Percentiles rank a stretch among this genome's conserved stretches.
phyloP scores from a whole-genome alignment of 192 early-diverging fungal species.

The Piromyces sp. region DNA sequence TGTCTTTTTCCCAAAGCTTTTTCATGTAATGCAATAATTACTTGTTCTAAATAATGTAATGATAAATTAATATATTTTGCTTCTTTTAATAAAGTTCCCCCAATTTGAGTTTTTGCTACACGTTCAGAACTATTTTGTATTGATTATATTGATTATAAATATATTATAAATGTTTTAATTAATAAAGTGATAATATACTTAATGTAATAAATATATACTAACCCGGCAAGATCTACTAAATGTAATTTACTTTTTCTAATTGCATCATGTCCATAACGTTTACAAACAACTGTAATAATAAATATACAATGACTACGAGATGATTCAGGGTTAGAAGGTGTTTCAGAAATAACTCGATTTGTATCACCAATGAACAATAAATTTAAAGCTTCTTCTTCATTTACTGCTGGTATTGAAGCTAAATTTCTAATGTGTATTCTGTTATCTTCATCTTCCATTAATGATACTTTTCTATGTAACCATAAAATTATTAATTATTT shows the following conservation, averaged over 20 bases:
- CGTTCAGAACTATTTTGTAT: constrained; percentile 27
- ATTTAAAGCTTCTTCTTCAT: constrained; percentile 40
- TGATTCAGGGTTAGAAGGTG: constrained; percentile 42
- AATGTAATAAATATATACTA: no score
- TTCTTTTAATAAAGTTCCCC: constrained; percentile 34
- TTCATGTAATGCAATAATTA: constrained; percentile 43
- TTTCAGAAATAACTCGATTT: constrained; percentile 46
- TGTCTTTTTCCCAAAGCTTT: constrained; percentile 25
- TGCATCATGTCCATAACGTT: constrained; percentile 17
- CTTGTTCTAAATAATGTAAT: constrained; percentile 43
- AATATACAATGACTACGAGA: constrained; percentile 45
- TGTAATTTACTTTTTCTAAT: constrained; percentile 35
- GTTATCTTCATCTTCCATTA: constrained; percentile 26
- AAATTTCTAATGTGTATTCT: constrained; percentile 35
- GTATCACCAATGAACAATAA: constrained; percentile 42
- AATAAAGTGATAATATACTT: no score
- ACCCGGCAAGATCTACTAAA: constrained; percentile 51
- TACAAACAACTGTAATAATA: constrained; percentile 20
- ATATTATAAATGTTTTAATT: neutral
- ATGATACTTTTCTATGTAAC: constrained; percentile 27
- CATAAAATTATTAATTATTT: no score
- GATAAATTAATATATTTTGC: constrained; percentile 42
- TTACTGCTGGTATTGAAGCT: constrained; percentile 14
- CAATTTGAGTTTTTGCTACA: constrained; percentile 27
- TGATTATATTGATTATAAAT: neutral